phyloP scores from a whole-genome alignment of 345 rosid genomes.

The Kernera saxatilis region DNA sequence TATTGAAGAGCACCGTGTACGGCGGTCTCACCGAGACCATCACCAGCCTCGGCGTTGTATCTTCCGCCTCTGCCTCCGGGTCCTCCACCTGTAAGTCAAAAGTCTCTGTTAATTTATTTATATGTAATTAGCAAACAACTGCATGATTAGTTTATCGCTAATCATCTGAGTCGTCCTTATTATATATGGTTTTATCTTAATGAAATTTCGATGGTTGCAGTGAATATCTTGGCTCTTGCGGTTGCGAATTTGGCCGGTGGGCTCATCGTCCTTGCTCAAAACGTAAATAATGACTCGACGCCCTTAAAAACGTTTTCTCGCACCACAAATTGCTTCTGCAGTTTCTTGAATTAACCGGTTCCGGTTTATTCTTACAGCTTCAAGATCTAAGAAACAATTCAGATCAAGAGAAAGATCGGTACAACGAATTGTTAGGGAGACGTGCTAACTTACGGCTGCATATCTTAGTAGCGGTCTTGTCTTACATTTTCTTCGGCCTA shows the following conservation, averaged over 20 bases:
- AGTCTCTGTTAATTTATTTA: background rate
- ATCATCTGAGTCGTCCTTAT: background rate
- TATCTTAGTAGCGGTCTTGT: conserved; percentile 40
- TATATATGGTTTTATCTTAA: background rate
- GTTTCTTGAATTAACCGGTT: background rate
- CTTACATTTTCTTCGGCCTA: conserved; percentile 57
- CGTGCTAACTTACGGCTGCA: conserved; percentile 44
- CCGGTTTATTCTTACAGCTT: conserved; percentile 23
- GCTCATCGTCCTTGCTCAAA: conserved; percentile 50
- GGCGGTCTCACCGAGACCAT: conserved; percentile 84
- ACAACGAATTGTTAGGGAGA: conserved; percentile 49
- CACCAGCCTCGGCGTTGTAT: conserved; percentile 70
- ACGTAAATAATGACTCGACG: conserved; percentile 32
- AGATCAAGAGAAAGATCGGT: conserved; percentile 39
- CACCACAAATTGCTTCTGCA: background rate
- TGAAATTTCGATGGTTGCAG: conserved; percentile 38
- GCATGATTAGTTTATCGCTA: background rate
- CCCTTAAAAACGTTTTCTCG: background rate
- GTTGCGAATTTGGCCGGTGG: conserved; percentile 84
- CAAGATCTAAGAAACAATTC: conserved; percentile 44
- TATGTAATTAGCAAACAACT: background rate
- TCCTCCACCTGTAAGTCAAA: conserved; percentile 55
- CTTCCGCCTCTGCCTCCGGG: conserved; percentile 84
- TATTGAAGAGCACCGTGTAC: conserved; percentile 72
- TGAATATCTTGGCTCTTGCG: conserved; percentile 63